These are phyloP conservation scores for Ogataea minuta DNA, from an alignment of 805 yeast genomes.

Conservation along the genomic window DNA sequence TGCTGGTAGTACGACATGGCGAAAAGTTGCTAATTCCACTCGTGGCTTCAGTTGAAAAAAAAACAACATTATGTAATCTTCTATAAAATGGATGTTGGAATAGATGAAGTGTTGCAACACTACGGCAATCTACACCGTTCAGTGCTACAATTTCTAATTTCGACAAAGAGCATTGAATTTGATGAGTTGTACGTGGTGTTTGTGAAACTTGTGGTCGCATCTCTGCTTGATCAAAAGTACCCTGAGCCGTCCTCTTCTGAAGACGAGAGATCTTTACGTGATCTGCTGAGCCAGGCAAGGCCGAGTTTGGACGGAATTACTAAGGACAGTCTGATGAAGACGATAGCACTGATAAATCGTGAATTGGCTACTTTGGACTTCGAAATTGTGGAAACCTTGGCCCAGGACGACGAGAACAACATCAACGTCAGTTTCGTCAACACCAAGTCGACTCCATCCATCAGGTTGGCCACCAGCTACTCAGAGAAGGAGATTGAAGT, in stretches of 20 bases:
- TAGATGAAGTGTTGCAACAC: not conserved
- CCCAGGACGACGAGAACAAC: constrained; percentile 36
- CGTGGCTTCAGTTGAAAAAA: constrained; percentile 3
- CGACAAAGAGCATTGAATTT: constrained; percentile 13
- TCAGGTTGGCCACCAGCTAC: constrained; percentile 36
- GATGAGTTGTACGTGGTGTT: constrained; percentile 12
- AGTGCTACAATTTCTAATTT: constrained; percentile 18
- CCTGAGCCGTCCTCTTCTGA: not conserved
- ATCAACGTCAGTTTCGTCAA: constrained; percentile 34
- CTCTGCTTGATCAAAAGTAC: constrained; percentile 1
- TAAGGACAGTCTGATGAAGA: constrained; percentile 9
- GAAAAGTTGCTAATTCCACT: not conserved
- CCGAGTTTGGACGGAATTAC: constrained; percentile 5
- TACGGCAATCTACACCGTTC: constrained; percentile 19
- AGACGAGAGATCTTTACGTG: constrained; percentile 2
- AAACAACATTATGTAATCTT: constrained; percentile 4
- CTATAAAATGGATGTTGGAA: constrained; percentile 2
- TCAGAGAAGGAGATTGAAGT: constrained; percentile 40
- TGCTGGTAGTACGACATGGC: constrained; percentile 38
- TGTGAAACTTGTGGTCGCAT: constrained; percentile 7
- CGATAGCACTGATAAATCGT: constrained; percentile 26
- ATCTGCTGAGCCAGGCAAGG: constrained; percentile 1
- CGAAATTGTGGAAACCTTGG: constrained; percentile 32
- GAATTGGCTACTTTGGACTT: constrained; percentile 39
- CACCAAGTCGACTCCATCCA: constrained; percentile 37